These are phyloP conservation scores for Curvularia spicifera DNA, from an alignment of 2,329 filamentous ascomycete species.

Conservation along the genomic window DNA sequence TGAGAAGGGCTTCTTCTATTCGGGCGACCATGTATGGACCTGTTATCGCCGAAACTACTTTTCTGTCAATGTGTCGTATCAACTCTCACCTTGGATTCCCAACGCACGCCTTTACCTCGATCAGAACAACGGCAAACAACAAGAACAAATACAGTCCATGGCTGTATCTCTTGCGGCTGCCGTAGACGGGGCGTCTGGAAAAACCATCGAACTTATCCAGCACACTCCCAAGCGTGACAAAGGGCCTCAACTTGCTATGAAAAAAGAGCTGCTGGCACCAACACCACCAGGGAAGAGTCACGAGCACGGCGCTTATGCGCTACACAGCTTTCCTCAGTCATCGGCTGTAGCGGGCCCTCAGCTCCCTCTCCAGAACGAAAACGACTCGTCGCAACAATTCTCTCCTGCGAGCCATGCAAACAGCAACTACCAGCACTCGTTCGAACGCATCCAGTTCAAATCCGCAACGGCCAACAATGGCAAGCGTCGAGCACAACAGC, in stretches of 20 bases:
- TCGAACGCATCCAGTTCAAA: conserved; percentile 94
- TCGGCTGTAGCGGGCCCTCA: conserved; percentile 46
- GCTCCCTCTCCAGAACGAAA: conserved; percentile 52
- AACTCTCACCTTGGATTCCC: conserved; percentile 67
- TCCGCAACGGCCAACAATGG: conserved; percentile 93
- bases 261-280: conserved; percentile 73
- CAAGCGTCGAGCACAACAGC: conserved; percentile 85
- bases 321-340: conserved; percentile 49
- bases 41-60: conserved; percentile 94
- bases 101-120: conserved; percentile 65
- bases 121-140: conserved; percentile 51
- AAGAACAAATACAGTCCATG: conserved; percentile 71
- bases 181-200: conserved; percentile 75
- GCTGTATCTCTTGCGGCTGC: conserved; percentile 85
- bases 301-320: conserved; percentile 48
- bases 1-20: conserved; percentile 86
- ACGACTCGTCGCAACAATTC: conserved; percentile 41
- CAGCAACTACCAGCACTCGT: conserved; percentile 62
- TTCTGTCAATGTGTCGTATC: conserved; percentile 80
- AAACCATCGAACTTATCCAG: conserved; percentile 83
- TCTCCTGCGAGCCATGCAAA: conserved; percentile 44
- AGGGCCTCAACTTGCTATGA: conserved; percentile 75
- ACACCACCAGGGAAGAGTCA: conserved; percentile 62
- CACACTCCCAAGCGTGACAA: conserved; percentile 93
- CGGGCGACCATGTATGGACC: conserved; percentile 81